Conservation (phyloP, 768 basidiomycete species). For the Pleurotus salmoneostramineus region DNA sequence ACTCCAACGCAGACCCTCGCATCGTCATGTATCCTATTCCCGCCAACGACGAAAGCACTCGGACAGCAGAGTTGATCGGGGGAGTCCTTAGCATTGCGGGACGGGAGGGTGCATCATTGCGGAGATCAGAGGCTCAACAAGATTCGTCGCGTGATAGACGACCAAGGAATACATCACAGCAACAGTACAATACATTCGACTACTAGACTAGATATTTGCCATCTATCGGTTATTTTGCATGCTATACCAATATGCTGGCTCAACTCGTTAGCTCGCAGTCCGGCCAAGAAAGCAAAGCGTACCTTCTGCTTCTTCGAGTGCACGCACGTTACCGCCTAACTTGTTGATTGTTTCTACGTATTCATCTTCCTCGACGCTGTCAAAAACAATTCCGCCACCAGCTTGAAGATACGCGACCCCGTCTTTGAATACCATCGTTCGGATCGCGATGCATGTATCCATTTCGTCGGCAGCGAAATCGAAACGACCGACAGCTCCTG, state of each 20-base stretch:
- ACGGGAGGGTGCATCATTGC: conserved; percentile 61
- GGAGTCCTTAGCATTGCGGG: conserved; percentile 90
- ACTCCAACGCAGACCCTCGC: conserved; percentile 94
- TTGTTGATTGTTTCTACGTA: conserved; percentile 96
- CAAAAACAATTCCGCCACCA: conserved; percentile 95
- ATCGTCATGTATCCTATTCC: conserved; percentile 98
- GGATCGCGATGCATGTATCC: conserved; percentile 98
- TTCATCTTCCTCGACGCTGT: conserved; percentile 97
- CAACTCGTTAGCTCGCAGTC: background rate
- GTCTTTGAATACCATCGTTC: conserved; percentile 96
- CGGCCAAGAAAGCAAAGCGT: conserved; percentile 25
- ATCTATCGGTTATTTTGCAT: conserved; percentile 42
- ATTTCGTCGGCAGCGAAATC: conserved; percentile 93
- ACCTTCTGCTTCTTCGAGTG: conserved; percentile 89
- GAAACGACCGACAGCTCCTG: conserved; percentile 96
- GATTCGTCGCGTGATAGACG: conserved; percentile 9
- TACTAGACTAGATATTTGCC: conserved; percentile 13
- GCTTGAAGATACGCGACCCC: conserved; percentile 91
- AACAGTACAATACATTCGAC: conserved; percentile 12
- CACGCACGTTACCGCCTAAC: conserved; percentile 79
- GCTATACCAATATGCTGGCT: conserved; percentile 66
- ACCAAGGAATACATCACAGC: conserved; percentile 9
- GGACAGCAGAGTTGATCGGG: conserved; percentile 86
- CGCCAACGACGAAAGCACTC: conserved; percentile 92
- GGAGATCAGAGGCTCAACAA: conserved; percentile 22